Evolutionary conservation across 352 stramenopile genomes (phyloP), one percentile per base, ranked within the genome.

Genomic region (Phytophthora sansomeana): DNA sequence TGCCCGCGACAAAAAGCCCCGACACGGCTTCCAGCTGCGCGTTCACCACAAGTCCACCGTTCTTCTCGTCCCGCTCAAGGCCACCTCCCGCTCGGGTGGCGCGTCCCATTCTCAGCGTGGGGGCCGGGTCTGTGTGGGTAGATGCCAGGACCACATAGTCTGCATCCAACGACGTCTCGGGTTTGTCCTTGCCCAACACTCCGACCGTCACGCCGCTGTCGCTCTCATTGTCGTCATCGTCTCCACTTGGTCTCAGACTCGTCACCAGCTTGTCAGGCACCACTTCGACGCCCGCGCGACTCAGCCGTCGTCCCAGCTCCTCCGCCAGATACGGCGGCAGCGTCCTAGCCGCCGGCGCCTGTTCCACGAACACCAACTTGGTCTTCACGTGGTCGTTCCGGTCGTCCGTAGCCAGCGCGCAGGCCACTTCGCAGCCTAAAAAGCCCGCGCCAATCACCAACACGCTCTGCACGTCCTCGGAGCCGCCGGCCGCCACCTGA

Each of bases 131-230:
- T 8, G 96, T 96, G 66, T 97, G 91, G 3, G 92, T 97, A 10
- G 87, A 96, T n/a, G 93, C 93, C 19, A 98, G 74, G 50, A 98
- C 89, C 5, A 97, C 82, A 36, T 97, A 97, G 78, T 98, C 91
- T 2, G 90, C 85, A n/a, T 85, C 67, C 33, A 96, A 64, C 36
- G 78, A 76, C 35, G 91, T 17, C 50, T 77, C 64, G 8, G 72
- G 76, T 49, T 90, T 88, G 43, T 88, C 69, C 50, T 89, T 84
- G 24, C 84, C 83, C 7, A 93, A 74, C 10, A 87, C 78, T n/a
- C 80, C 73, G 59, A 96, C 76, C 21, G 76, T 70, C 19, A 87
- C 75, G 16, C 69, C 68, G 17, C 63, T 44, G 33, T 77, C 69
- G 33, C 42, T 70, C 33, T 80, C 71, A 14, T 74, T 75, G 11